Base-by-base conservation (phyloP, 164 flowering plant species). In the Platanus orientalis region DNA sequence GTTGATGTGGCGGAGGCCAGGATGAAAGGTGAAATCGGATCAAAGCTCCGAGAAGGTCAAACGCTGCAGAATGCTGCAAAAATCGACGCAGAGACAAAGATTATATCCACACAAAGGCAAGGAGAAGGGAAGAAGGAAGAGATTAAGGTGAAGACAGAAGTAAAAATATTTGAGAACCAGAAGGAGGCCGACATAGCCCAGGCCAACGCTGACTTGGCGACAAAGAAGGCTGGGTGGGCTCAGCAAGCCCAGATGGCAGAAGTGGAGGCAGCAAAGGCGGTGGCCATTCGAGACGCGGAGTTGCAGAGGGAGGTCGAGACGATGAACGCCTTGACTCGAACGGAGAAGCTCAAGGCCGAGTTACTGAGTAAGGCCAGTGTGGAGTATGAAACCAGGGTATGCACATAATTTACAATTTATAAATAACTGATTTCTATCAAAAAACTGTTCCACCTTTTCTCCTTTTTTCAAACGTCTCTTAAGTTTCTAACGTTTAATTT, bases 101-200 rank as follows among this genome's bases (percentile, higher is more conserved):
- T n/a, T n/a, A n/a, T n/a, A n/a, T n/a, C n/a, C n/a, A n/a, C n/a
- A n/a, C n/a, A n/a, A n/a, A n/a, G n/a, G n/a, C n/a, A n/a, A n/a
- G n/a, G n/a, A n/a, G n/a, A n/a, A n/a, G n/a, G n/a, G n/a, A n/a
- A n/a, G n/a, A n/a, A n/a, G n/a, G n/a, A n/a, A n/a, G n/a, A n/a
- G n/a, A n/a, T n/a, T n/a, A n/a, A n/a, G n/a, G n/a, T 71, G 60
- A 68, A 58, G 61, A 34, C 75, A 1, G 75, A 65, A 25, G 73
- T 66, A 34, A 61, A 69, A 58, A 59, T 75, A 12, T 75, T 30
- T 62, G 68, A 75, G 63, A 75, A 75, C 39, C 29, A 62, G 58
- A 61, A 64, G 26, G 73, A 75, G 39, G 79, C 75, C 3, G 79
- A 75, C 17, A 61, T 75, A 5, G 68, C 75, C 0, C 70, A 68